phyloP scores from a whole-genome alignment of 331 rosid genomes.

The Phaseolus coccineus region DNA sequence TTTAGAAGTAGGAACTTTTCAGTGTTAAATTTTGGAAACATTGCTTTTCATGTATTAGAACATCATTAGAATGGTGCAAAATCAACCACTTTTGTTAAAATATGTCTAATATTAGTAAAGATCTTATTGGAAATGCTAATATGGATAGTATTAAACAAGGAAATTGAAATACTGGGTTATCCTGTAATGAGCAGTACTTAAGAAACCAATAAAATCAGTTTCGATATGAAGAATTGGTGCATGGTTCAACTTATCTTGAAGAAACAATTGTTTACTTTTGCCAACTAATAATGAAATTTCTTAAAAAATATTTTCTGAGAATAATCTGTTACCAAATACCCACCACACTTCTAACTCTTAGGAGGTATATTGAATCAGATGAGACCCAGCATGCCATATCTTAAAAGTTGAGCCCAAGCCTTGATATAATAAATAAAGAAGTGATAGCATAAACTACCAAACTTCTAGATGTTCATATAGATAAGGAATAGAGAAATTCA shows the following conservation, averaged over 20 bases:
- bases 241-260: background rate
- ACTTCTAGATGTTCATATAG: constrained; percentile 27
- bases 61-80: background rate
- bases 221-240: background rate
- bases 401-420: constrained; percentile 21
- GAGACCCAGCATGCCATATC: constrained; percentile 11
- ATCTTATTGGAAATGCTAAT: constrained; percentile 6
- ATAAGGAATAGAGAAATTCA: constrained; percentile 17
- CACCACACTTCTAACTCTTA: constrained; percentile 24
- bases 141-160: constrained; percentile 20
- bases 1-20: constrained; percentile 28
- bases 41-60: constrained; percentile 7
- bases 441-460: constrained; percentile 18
- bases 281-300: background rate
- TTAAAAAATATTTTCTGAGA: background rate
- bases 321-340: background rate
- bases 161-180: constrained; percentile 20
- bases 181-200: constrained; percentile 1
- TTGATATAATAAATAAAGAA: background rate
- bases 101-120: background rate
- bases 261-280: background rate
- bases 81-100: background rate
- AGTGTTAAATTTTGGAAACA: background rate
- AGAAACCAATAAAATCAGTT: constrained; percentile 13
- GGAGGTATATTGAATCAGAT: constrained; percentile 22